phyloP scores from a whole-genome alignment of 176 grass and related monocot species.

The Bonia amplexicaulis region DNA sequence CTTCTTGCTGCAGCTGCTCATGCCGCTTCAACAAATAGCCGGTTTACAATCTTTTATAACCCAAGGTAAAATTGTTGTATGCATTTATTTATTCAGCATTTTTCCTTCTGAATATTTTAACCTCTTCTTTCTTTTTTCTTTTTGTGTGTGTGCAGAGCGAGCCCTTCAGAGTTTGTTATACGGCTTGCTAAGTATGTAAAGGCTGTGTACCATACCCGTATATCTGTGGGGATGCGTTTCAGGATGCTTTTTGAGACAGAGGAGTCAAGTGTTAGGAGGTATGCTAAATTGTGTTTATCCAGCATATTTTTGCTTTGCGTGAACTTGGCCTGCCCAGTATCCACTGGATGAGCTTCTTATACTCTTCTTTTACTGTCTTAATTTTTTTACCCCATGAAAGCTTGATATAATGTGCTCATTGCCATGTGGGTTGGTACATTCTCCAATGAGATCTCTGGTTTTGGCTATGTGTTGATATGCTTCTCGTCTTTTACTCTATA shows the following conservation, averaged over 20 bases:
- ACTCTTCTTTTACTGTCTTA: not conserved
- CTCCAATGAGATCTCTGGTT: not conserved
- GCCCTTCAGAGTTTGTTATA: constrained; percentile 97
- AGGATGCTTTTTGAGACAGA: constrained; percentile 99
- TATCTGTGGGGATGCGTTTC: constrained; percentile 97
- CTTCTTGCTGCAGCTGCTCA: constrained; percentile 96
- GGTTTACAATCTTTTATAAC: constrained; percentile 98
- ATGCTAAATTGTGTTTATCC: not conserved
- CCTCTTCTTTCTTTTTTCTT: not conserved
- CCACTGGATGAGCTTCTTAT: not conserved
- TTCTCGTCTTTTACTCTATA: not conserved
- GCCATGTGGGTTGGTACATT: not conserved
- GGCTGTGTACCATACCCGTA: constrained; percentile 93
- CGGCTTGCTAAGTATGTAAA: constrained; percentile 90
- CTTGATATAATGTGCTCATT: not conserved
- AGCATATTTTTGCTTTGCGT: not conserved
- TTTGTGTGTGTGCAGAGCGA: constrained; percentile 54
- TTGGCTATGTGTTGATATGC: not conserved
- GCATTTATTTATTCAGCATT: not conserved
- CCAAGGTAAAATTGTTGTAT: constrained; percentile 55
- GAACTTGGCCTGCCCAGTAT: not conserved
- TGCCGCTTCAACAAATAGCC: constrained; percentile 93
- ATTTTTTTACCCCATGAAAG: not conserved
- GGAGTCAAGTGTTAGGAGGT: constrained; percentile 93
- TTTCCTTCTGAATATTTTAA: not conserved